Conservation (phyloP, 352 stramenopile species). For the Globisporangium cylindrosporum region DNA sequence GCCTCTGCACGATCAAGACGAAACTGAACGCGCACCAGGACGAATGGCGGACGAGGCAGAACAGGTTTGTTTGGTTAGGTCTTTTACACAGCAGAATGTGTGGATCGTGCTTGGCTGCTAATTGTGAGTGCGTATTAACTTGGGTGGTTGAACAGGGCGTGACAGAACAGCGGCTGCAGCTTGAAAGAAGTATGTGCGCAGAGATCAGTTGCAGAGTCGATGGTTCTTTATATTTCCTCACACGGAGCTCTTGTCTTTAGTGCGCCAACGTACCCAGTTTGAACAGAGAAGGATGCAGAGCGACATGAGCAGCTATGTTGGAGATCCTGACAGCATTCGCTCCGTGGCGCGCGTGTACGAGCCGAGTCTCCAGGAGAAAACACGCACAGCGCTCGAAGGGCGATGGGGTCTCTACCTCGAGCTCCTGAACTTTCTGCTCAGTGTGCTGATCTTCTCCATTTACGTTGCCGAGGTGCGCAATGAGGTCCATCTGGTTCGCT, state of each 20-base stretch:
- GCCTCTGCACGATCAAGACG: not conserved
- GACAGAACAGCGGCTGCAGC: slow-evolving; percentile 10
- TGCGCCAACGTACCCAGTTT: slow-evolving; percentile 22
- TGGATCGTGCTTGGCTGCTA: not conserved
- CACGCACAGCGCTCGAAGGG: slow-evolving; percentile 30
- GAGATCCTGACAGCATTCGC: slow-evolving; percentile 18
- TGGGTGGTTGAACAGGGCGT: not conserved
- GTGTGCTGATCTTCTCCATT: slow-evolving; percentile 52
- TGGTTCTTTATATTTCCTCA: not conserved
- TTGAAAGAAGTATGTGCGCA: slow-evolving; percentile 7
- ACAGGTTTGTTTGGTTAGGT: not conserved
- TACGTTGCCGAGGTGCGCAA: slow-evolving; percentile 53
- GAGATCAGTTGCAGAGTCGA: not conserved
- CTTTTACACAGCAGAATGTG: not conserved
- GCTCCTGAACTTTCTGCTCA: slow-evolving; percentile 54
- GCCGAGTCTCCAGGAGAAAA: slow-evolving; percentile 42
- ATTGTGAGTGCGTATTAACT: not conserved
- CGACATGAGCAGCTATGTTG: slow-evolving; percentile 21
- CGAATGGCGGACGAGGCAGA: not conserved
- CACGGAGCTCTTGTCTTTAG: not conserved
- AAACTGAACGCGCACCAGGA: not conserved
- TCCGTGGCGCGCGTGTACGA: slow-evolving; percentile 43
- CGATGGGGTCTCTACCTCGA: slow-evolving; percentile 47
- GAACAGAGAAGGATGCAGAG: slow-evolving; percentile 19
- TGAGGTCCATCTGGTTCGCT: not conserved